These are phyloP conservation scores for Acanthochlamys bracteata DNA, from an alignment of 106 monocot genomes.

Conservation along the genomic window DNA sequence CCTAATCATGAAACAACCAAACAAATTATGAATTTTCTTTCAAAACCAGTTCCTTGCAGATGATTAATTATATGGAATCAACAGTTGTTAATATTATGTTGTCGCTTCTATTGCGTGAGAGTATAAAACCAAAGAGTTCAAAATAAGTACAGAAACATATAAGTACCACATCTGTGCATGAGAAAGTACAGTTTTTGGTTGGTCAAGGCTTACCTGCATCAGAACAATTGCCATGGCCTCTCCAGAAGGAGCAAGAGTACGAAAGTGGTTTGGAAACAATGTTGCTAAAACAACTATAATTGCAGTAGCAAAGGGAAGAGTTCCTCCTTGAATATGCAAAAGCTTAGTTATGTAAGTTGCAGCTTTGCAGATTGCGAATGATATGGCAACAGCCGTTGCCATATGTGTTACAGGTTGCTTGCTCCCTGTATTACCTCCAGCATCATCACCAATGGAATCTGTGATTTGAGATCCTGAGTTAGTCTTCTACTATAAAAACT, in stretches of 20 bases:
- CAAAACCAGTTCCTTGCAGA: too few relatives aligned
- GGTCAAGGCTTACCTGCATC: conserved; percentile 50
- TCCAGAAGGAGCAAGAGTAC: conserved; percentile 65
- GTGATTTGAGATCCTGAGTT: conserved; percentile 7
- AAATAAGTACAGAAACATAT: neutral
- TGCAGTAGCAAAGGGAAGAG: conserved; percentile 69
- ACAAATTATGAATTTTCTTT: too few relatives aligned
- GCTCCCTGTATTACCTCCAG: conserved; percentile 11
- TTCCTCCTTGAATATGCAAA: conserved; percentile 62
- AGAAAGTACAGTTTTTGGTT: neutral
- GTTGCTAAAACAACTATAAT: conserved; percentile 68
- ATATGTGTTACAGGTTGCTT: conserved; percentile 41
- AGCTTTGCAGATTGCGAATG: conserved; percentile 69
- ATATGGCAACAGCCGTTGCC: conserved; percentile 49
- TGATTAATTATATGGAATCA: too few relatives aligned
- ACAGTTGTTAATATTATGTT: too few relatives aligned
- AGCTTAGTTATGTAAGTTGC: conserved; percentile 24
- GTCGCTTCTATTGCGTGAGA: too few relatives aligned
- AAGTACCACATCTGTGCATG: neutral
- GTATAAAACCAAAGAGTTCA: neutral
- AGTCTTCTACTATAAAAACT: neutral
- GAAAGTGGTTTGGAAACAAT: conserved; percentile 50
- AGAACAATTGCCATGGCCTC: conserved; percentile 78
- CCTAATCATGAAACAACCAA: too few relatives aligned
- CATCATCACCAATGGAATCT: conserved; percentile 17